phyloP scores from a whole-genome alignment of 331 rosid genomes.

The Malus hybrid region DNA sequence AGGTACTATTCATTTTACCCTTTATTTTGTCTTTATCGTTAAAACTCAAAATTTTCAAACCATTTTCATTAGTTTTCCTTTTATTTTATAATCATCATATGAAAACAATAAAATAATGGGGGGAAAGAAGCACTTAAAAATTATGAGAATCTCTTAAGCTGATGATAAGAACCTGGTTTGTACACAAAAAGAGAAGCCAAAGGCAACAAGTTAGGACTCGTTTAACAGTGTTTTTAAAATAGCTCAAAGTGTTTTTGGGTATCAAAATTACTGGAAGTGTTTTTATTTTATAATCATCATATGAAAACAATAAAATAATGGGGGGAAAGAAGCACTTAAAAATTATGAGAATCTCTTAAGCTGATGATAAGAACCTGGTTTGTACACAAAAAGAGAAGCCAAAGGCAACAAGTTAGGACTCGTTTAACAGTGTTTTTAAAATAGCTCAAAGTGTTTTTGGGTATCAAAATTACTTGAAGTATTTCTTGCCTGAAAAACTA shows the following conservation, averaged over 20 bases:
- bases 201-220: no score
- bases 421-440: no score
- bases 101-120: neutral
- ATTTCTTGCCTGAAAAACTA: rapidly evolving
- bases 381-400: neutral
- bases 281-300: neutral
- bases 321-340: neutral
- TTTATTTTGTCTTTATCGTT: neutral
- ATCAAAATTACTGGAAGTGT: no score
- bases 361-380: neutral
- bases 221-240: no score
- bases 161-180: neutral
- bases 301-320: neutral
- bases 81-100: neutral
- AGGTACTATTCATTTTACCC: no score
- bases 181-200: neutral
- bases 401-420: no score
- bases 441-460: no score
- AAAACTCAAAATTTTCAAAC: no score
- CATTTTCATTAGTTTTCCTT: no score
- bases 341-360: neutral
- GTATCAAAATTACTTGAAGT: no score
- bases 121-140: neutral
- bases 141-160: neutral
- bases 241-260: no score